Evolutionary conservation across 805 yeast genomes (phyloP).

Genomic region (Sugiyamaella americana): DNA sequence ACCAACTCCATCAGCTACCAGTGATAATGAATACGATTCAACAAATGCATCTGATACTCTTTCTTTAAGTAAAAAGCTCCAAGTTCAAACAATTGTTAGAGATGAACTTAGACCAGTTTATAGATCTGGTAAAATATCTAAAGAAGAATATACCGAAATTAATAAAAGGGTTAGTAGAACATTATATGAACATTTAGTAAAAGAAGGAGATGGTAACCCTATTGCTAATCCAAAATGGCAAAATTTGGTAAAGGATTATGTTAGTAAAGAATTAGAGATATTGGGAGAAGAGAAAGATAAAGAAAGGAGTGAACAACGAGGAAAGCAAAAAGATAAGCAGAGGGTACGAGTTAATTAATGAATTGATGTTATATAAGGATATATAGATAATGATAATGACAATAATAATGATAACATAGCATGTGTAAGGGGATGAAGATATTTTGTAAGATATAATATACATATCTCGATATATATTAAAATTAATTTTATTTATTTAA

Average conservation of each 20-base stretch:
- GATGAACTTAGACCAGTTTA: conserved; percentile 46
- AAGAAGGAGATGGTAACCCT: not conserved
- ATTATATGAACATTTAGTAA: conserved; percentile 40
- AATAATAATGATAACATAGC: too few species aligned
- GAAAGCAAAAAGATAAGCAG: too few species aligned
- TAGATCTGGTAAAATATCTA: conserved; percentile 31
- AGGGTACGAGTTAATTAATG: too few species aligned
- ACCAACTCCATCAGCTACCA: conserved; percentile 5
- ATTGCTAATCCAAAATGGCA: not conserved
- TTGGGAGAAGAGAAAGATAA: too few species aligned
- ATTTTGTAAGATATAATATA: too few species aligned
- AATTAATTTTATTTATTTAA: too few species aligned
- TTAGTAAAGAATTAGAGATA: not conserved
- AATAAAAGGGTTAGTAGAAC: conserved; percentile 58
- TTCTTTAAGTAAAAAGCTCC: conserved; percentile 43
- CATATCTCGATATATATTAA: too few species aligned
- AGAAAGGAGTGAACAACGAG: too few species aligned
- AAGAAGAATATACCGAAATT: conserved; percentile 48
- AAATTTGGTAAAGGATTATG: not conserved
- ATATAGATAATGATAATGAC: too few species aligned
- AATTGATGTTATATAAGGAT: too few species aligned
- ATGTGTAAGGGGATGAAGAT: too few species aligned
- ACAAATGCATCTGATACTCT: too few species aligned
- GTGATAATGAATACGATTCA: not conserved
- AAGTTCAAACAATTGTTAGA: conserved; percentile 54